phyloP scores from a whole-genome alignment of 2,329 filamentous ascomycete genomes.

The Didymella pinodella region DNA sequence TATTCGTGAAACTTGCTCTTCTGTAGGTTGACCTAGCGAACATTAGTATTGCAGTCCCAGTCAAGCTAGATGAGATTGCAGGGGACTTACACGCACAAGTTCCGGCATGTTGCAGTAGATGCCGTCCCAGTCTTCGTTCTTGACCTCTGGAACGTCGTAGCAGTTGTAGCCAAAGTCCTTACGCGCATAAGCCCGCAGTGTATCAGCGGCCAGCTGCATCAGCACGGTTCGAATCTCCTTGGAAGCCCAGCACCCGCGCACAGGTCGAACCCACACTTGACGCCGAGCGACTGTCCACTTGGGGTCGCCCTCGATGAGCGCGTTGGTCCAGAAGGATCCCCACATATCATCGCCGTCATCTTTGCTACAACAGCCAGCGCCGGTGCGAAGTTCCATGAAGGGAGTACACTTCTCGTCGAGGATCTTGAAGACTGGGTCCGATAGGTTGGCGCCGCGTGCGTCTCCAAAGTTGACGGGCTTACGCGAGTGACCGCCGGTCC shows the following conservation, averaged over 20 bases:
- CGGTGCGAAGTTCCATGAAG: not conserved
- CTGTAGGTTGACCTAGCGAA: conserved; percentile 1
- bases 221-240: conserved; percentile 3
- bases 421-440: not conserved
- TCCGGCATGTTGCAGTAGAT: conserved; percentile 12
- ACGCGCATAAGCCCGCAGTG: not conserved
- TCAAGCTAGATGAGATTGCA: too few species aligned
- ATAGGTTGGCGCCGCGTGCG: not conserved
- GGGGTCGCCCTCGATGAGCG: not conserved
- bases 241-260: not conserved
- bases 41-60: not conserved
- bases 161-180: not conserved
- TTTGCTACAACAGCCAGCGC: not conserved
- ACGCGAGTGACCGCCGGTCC: not conserved
- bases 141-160: not conserved
- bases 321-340: conserved; percentile 3
- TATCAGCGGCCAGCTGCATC: conserved; percentile 2
- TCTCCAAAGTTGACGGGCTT: conserved; percentile 11
- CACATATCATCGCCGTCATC: not conserved
- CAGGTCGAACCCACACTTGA: not conserved
- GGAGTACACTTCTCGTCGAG: not conserved
- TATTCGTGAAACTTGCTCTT: not conserved
- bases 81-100: not conserved
- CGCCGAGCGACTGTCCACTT: not conserved
- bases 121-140: not conserved